Percentiles rank a stretch among this genome's conserved stretches.
Conservation (phyloP, 1,139 yeast species). For the Candida albicans region DNA sequence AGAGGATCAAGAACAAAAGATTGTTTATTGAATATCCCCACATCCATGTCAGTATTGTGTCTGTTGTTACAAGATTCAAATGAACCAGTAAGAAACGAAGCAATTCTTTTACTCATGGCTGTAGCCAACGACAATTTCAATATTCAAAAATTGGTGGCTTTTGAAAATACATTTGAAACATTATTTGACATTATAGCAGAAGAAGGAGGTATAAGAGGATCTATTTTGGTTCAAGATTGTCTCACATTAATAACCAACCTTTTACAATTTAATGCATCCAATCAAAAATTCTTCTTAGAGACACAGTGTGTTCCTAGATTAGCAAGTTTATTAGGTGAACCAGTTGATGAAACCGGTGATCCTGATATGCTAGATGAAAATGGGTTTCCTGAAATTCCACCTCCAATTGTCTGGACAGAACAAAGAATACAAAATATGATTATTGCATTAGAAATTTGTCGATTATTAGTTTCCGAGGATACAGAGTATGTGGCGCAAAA, state of each 20-base stretch:
- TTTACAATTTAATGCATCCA: slow-evolving; percentile 80
- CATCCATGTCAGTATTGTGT: slow-evolving; percentile 78
- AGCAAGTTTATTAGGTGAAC: slow-evolving; percentile 62
- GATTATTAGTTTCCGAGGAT: slow-evolving; percentile 73
- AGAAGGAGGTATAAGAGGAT: slow-evolving; percentile 90
- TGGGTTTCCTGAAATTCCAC: slow-evolving; percentile 17
- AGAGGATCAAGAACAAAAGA: slow-evolving; percentile 77
- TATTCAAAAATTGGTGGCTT: slow-evolving; percentile 90
- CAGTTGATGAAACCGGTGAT: slow-evolving; percentile 42
- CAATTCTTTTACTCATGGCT: slow-evolving; percentile 79
- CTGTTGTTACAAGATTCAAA: slow-evolving; percentile 65
- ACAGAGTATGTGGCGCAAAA: slow-evolving; percentile 62
- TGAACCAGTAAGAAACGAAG: slow-evolving; percentile 90
- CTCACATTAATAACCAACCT: slow-evolving; percentile 71
- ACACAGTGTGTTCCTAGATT: slow-evolving; percentile 73
- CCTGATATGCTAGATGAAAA: slow-evolving; percentile 20
- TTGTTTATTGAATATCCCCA: slow-evolving; percentile 67
- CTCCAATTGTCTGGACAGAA: slow-evolving; percentile 65
- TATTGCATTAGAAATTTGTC: slow-evolving; percentile 69
- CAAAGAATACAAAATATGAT: slow-evolving; percentile 68
- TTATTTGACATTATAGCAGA: slow-evolving; percentile 74
- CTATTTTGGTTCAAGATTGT: slow-evolving; percentile 90
- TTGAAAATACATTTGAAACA: slow-evolving; percentile 87
- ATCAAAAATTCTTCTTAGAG: slow-evolving; percentile 86
- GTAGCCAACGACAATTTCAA: slow-evolving; percentile 80